These are phyloP conservation scores for Didymella arachidicola DNA, from an alignment of 2,329 filamentous ascomycete species.

Conservation along the genomic window DNA sequence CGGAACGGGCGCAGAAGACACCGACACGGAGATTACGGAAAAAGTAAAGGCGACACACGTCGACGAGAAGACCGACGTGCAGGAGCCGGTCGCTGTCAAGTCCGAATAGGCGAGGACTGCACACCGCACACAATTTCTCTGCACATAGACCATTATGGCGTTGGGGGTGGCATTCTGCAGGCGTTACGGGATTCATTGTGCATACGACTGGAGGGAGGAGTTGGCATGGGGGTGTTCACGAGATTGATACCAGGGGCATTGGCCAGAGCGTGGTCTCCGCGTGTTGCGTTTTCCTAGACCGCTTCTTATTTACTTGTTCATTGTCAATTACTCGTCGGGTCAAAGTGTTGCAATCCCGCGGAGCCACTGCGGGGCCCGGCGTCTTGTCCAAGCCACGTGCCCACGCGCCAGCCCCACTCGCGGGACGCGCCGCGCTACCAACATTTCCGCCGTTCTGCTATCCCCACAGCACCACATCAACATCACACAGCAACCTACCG, in stretches of 20 bases:
- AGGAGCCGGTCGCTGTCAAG: background rate
- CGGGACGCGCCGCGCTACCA: conserved; percentile 14
- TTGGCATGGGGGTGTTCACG: background rate
- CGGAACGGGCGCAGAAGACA: background rate
- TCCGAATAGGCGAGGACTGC: background rate
- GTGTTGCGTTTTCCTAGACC: background rate
- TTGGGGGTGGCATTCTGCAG: background rate
- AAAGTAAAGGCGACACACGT: background rate
- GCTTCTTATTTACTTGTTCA: background rate
- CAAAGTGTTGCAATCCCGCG: too few species aligned
- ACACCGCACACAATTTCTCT: background rate
- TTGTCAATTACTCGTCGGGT: background rate
- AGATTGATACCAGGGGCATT: background rate
- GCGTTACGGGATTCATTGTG: background rate
- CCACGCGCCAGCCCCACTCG: conserved; percentile 7
- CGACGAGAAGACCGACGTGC: background rate
- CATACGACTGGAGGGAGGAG: background rate
- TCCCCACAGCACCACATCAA: background rate
- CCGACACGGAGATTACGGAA: background rate
- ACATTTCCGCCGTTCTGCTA: background rate
- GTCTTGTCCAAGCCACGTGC: conserved; percentile 1
- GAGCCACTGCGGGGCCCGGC: too few species aligned
- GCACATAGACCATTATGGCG: background rate
- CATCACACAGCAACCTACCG: too few species aligned
- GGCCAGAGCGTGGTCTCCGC: background rate